Evolutionary conservation across 768 basidiomycete species (phyloP), one percentile per base, ranked within the genome.

Genomic region (Gymnopilus junonius): DNA sequence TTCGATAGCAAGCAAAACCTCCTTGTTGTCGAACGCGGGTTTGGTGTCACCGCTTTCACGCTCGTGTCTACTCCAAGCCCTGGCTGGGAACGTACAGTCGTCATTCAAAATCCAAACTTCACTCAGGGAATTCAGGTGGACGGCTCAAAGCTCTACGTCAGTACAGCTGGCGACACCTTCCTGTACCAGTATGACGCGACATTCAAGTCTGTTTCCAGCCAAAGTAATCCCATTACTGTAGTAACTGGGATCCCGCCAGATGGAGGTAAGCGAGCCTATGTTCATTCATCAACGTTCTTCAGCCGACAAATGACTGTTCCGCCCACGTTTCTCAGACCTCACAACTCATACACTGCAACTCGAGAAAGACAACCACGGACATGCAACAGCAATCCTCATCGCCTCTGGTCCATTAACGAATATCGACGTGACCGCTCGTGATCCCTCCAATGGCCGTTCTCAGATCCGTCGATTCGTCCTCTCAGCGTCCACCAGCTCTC

Each of bases 41-140:
- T 77, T 25, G 81, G 81, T 11, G 71, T 82, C n/a, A 77, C 79
- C 0, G 77, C 77, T 6, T 79, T 79, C 65, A 75, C 65, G 11
- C 71, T 66, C 37, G 66, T 69, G n/a, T 56, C 63, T 3, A 58
- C 25, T 23, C 69, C 72, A 12, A 57, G n/a, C 59, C 67, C 70
- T 4, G 77, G 74, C 25, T 81, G 75, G 77, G 69, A 76, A 37
- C 76, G 81, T 2, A 75, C 71, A 3, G 69, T 82, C 14, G 78
- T 82, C 14, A 64, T 81, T 23, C 57, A 68, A 27, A 79, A 79
- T 61, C 31, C 76, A 10, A 66, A 65, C 27, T 70, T 82, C 20
- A 83, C 80, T 8, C 81, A 82, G 48, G 82, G 80, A 3, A 81
- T 83, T 29, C 75, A 79, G 61, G 59, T 82, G 25, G 75, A 79